These are phyloP conservation scores for Dactylonectria estremocensis DNA, from an alignment of 2,329 filamentous ascomycete genomes.

Conservation along the genomic window DNA sequence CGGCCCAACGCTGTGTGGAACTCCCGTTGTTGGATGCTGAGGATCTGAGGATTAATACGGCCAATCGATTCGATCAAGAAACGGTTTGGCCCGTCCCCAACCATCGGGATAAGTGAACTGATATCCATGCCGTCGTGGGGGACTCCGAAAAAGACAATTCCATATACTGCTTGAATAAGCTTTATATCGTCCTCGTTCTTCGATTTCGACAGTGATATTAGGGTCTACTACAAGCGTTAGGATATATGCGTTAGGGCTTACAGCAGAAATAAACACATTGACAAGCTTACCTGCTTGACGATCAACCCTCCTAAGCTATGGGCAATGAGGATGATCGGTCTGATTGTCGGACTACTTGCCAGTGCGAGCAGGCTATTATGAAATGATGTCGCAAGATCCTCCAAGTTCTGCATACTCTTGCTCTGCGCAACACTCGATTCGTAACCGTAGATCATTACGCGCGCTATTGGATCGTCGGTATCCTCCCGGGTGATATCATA, in stretches of 20 bases:
- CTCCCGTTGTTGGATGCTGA: no score
- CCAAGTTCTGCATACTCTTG: slow-evolving; percentile 30
- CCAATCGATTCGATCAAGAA: no score
- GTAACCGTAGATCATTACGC: slow-evolving; percentile 50
- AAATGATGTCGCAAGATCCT: slow-evolving; percentile 18
- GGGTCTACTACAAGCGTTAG: slow-evolving; percentile 6
- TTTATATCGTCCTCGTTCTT: slow-evolving; percentile 2
- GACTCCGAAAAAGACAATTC: no score
- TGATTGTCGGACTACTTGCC: background rate
- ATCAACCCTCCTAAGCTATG: slow-evolving; percentile 27
- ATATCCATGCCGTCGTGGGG: no score
- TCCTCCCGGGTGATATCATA: slow-evolving; percentile 32
- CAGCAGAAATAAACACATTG: background rate
- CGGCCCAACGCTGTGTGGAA: no score
- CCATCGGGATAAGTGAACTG: no score
- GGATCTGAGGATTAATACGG: no score
- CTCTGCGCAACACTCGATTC: slow-evolving; percentile 37
- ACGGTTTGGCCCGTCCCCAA: no score
- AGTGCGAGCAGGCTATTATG: slow-evolving; percentile 11
- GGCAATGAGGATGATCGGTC: slow-evolving; percentile 23
- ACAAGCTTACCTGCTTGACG: slow-evolving; percentile 19
- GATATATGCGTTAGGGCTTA: no score
- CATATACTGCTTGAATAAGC: background rate
- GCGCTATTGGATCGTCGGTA: slow-evolving; percentile 16
- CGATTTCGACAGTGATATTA: slow-evolving; percentile 16